phyloP scores from a whole-genome alignment of 495 filamentous ascomycete species.

The Penicillium cinerascens region DNA sequence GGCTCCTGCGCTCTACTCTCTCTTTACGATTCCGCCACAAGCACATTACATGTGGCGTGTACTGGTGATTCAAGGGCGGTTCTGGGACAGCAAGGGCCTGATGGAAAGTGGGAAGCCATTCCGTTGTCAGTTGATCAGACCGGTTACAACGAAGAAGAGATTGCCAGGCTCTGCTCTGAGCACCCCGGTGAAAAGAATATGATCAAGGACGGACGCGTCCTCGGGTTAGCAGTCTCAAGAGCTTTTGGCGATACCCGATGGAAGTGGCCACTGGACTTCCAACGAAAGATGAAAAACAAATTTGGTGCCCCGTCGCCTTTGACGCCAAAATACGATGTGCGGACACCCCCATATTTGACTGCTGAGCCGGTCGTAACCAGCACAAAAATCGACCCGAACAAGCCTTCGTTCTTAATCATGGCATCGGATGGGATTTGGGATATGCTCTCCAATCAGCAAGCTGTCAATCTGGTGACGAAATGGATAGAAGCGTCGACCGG shows the following conservation, averaged over 20 bases:
- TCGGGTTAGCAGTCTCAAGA: slow-evolving; percentile 55
- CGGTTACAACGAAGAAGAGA: slow-evolving; percentile 51
- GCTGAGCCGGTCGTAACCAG: slow-evolving; percentile 61
- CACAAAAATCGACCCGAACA: slow-evolving; percentile 43
- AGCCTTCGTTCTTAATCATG: slow-evolving; percentile 57
- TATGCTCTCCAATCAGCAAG: slow-evolving; percentile 53
- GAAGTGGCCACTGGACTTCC: slow-evolving; percentile 56
- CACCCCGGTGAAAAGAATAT: slow-evolving; percentile 58
- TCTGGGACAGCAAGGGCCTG: slow-evolving; percentile 45
- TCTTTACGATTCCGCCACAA: slow-evolving; percentile 47
- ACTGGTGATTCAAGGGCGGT: slow-evolving; percentile 60
- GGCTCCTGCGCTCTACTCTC: slow-evolving; percentile 61
- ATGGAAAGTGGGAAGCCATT: slow-evolving; percentile 46
- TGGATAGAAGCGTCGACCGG: slow-evolving; percentile 45
- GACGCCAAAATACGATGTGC: slow-evolving; percentile 31
- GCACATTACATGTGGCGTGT: slow-evolving; percentile 54
- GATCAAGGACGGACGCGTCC: slow-evolving; percentile 51
- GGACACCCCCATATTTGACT: slow-evolving; percentile 62
- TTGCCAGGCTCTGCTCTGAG: slow-evolving; percentile 44
- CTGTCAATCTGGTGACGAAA: slow-evolving; percentile 52
- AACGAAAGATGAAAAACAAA: slow-evolving; percentile 34
- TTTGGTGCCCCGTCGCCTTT: slow-evolving; percentile 47
- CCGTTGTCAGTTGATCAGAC: slow-evolving; percentile 59
- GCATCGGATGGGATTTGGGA: slow-evolving; percentile 68
- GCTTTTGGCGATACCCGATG: slow-evolving; percentile 62